Evolutionary conservation across 2,329 filamentous ascomycete genomes (phyloP).

Genomic region (Fusarium protoensiforme): DNA sequence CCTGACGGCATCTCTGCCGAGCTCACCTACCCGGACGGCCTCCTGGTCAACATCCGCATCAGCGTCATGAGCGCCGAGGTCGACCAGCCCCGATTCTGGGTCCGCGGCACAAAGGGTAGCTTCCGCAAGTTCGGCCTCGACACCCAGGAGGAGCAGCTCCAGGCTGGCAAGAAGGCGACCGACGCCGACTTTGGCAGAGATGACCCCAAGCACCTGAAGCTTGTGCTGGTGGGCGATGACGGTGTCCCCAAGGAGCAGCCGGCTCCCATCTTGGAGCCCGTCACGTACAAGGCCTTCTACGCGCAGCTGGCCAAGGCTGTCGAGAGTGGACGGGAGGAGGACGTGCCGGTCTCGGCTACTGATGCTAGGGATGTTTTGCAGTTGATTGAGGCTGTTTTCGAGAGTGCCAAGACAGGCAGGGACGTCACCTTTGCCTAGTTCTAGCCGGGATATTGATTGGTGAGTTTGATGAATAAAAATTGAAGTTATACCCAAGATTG

Average conservation of each 20-base stretch:
- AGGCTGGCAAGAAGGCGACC: constrained; percentile 68
- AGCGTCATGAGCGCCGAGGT: constrained; percentile 75
- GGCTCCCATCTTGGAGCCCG: constrained; percentile 69
- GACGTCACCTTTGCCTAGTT: constrained; percentile 53
- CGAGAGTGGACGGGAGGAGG: constrained; percentile 58
- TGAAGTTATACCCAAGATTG: not conserved
- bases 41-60: constrained; percentile 76
- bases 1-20: constrained; percentile 72
- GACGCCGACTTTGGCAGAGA: constrained; percentile 75
- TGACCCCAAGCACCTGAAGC: constrained; percentile 65
- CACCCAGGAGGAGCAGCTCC: constrained; percentile 79
- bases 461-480: constrained; percentile 25
- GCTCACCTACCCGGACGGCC: constrained; percentile 71
- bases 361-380: constrained; percentile 64
- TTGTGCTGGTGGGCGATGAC: constrained; percentile 66
- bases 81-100: constrained; percentile 80
- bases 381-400: constrained; percentile 63
- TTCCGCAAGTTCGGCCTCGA: constrained; percentile 80
- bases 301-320: constrained; percentile 61
- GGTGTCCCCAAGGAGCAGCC: constrained; percentile 61
- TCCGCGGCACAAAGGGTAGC: constrained; percentile 78
- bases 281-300: constrained; percentile 78
- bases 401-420: constrained; percentile 61
- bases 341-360: constrained; percentile 63
- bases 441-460: constrained; percentile 5